Evolutionary conservation across 2,329 filamentous ascomycete species (phyloP).

Genomic region (Aplosporella prunicola): DNA sequence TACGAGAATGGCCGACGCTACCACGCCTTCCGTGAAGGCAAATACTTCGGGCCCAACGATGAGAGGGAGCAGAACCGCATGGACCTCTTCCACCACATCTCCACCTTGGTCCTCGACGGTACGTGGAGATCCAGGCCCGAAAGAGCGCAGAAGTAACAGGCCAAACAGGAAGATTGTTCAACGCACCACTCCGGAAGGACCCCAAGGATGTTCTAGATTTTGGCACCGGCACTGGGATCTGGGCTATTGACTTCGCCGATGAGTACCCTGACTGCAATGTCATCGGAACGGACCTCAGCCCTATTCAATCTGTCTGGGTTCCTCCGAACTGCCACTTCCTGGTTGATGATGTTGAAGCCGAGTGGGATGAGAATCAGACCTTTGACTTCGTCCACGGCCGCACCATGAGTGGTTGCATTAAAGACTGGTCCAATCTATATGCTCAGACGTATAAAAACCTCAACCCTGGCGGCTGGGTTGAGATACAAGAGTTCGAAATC

Average conservation of each 20-base stretch:
- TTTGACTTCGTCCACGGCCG: constrained; percentile 51
- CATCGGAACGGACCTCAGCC: constrained; percentile 32
- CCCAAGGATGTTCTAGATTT: constrained; percentile 22
- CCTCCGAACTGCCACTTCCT: constrained; percentile 30
- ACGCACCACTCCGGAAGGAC: neutral
- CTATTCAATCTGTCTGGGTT: constrained; percentile 26
- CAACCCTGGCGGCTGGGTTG: constrained; percentile 40
- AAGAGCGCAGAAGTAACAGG: no score
- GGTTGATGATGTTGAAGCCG: constrained; percentile 28
- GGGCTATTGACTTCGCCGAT: constrained; percentile 13
- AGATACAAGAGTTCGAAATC: constrained; percentile 27
- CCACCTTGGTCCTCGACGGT: constrained; percentile 25
- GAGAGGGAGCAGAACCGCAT: constrained; percentile 28
- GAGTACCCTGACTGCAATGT: constrained; percentile 17
- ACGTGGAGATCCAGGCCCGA: no score
- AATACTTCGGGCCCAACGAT: constrained; percentile 29
- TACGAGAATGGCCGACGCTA: constrained; percentile 11
- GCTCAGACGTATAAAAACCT: constrained; percentile 31
- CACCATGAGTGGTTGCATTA: constrained; percentile 44
- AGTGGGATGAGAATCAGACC: constrained; percentile 15
- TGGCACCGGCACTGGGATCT: constrained; percentile 16
- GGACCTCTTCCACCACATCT: constrained; percentile 31
- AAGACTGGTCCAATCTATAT: constrained; percentile 44
- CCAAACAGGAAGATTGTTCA: neutral
- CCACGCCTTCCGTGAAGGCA: constrained; percentile 22